Evolutionary conservation across 2,329 filamentous ascomycete genomes (phyloP).

Genomic region (Ascosphaera aggregata): DNA sequence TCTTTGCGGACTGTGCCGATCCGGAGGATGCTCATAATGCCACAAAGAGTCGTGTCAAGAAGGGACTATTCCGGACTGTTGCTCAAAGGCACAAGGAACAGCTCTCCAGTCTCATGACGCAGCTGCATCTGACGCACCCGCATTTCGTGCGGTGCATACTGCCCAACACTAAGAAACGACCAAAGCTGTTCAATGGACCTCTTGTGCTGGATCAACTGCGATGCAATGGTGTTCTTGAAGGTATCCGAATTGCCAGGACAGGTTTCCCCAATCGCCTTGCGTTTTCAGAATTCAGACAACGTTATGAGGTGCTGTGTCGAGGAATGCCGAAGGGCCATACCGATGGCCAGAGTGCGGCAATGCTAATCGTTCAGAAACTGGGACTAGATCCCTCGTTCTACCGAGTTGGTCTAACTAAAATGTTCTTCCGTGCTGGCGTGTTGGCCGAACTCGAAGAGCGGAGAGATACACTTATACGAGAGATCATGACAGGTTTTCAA

Average conservation of each 20-base stretch:
- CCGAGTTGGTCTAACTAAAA: slow-evolving; percentile 85
- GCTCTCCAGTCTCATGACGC: slow-evolving; percentile 82
- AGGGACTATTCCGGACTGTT: slow-evolving; percentile 87
- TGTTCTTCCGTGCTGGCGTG: slow-evolving; percentile 93
- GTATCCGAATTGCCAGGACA: slow-evolving; percentile 87
- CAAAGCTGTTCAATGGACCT: slow-evolving; percentile 75
- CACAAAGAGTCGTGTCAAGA: slow-evolving; percentile 67
- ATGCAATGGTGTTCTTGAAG: slow-evolving; percentile 97
- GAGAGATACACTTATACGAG: slow-evolving; percentile 71
- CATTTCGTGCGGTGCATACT: slow-evolving; percentile 97
- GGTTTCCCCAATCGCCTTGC: slow-evolving; percentile 86
- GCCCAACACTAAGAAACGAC: slow-evolving; percentile 91
- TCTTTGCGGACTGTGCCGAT: slow-evolving; percentile 79
- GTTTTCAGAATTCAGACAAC: slow-evolving; percentile 82
- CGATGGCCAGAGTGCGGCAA: slow-evolving; percentile 68
- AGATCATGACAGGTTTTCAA: slow-evolving; percentile 87
- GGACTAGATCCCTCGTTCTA: slow-evolving; percentile 68
- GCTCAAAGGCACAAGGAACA: slow-evolving; percentile 96
- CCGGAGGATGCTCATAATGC: slow-evolving; percentile 47
- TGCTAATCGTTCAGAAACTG: slow-evolving; percentile 73
- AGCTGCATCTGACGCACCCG: slow-evolving; percentile 87
- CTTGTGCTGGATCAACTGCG: slow-evolving; percentile 94
- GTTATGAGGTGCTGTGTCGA: slow-evolving; percentile 82
- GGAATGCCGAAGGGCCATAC: slow-evolving; percentile 77
- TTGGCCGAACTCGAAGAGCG: slow-evolving; percentile 93